Evolutionary conservation across 805 yeast species (phyloP).

Genomic region (Wickerhamomyces chaumierensis): DNA sequence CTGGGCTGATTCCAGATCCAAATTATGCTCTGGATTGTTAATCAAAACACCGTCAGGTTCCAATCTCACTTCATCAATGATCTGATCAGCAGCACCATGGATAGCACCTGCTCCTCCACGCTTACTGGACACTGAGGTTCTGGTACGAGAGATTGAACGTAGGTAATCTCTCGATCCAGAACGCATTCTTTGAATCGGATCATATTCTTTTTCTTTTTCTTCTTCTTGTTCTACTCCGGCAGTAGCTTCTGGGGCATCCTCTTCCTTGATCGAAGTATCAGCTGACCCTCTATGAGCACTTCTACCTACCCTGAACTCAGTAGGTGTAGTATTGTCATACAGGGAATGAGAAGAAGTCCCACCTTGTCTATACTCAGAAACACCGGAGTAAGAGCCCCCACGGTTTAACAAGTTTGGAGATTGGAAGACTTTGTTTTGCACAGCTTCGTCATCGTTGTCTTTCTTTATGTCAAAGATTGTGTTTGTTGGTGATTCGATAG

Average conservation of each 20-base stretch:
- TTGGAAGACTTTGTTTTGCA: slow-evolving; percentile 1
- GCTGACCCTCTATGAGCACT: slow-evolving; percentile 9
- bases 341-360: slow-evolving; percentile 2
- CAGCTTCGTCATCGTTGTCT: neutral
- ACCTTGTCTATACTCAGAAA: slow-evolving; percentile 24
- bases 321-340: slow-evolving; percentile 1
- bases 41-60: slow-evolving; percentile 45
- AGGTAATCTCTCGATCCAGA: slow-evolving; percentile 33
- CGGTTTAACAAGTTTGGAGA: slow-evolving; percentile 56
- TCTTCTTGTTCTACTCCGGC: too few relatives aligned
- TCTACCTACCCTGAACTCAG: slow-evolving; percentile 19
- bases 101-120: too few relatives aligned
- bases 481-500: too few relatives aligned
- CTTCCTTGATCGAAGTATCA: too few relatives aligned
- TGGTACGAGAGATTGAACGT: slow-evolving; percentile 54
- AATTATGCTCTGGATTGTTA: slow-evolving; percentile 24
- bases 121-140: slow-evolving; percentile 26
- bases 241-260: too few relatives aligned
- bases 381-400: slow-evolving; percentile 66
- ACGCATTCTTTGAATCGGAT: slow-evolving; percentile 18
- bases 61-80: slow-evolving; percentile 30
- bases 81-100: too few relatives aligned
- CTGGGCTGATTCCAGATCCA: slow-evolving; percentile 5
- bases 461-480: too few relatives aligned
- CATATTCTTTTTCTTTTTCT: slow-evolving; percentile 5